Base-by-base conservation (phyloP, 2,329 filamentous ascomycete genomes). In the Neospermospora avenae region DNA sequence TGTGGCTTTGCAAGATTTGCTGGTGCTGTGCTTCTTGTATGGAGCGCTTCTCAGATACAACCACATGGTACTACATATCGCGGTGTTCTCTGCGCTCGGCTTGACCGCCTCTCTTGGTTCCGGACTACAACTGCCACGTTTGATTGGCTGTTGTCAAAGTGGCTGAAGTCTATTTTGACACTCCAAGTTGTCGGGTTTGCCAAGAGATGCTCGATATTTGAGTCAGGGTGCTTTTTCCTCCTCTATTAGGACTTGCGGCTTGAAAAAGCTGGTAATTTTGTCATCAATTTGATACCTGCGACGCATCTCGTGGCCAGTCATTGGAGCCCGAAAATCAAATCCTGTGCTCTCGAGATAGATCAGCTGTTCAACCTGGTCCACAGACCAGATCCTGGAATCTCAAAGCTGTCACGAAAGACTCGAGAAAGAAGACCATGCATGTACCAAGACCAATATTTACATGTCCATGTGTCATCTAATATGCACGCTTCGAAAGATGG, bases 61-160 rank as follows among this genome's bases (percentile, higher is more conserved):
- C 24, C 37, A 34, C 22, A 16, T 34, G 14, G 5, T 46, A 3
- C 41, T 31, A 14, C 22, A 35, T 31, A 34, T 18, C 35, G 31
- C 31, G 28, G 48, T 22, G 24, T 18, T 58, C 10, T 39, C 13
- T 41, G 13, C 22, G 24, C 14, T 54, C 34, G 31, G 16, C 31
- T 35, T 58, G 57, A 59, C 57, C 49, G 57, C 57, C 52, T 59
- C 41, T 31, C 41, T 34, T 41, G 24, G 22, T 13, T 55, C n/a
- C 24, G 28, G 42, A 44, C 6, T 31, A 11, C 34, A 41, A 24
- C 51, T 41, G 25, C 28, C 35, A 44, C 6, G 16, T 16, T 18
- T 24, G 2, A 51, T 13, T 25, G 14, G 6, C 25, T 51, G n/a
- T 7, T 41, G 22, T 34, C 35, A 39, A 24, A 35, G 24, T 18